Conservation (phyloP, 176 grass and related monocot genomes). For the Cenchrus purpureus region DNA sequence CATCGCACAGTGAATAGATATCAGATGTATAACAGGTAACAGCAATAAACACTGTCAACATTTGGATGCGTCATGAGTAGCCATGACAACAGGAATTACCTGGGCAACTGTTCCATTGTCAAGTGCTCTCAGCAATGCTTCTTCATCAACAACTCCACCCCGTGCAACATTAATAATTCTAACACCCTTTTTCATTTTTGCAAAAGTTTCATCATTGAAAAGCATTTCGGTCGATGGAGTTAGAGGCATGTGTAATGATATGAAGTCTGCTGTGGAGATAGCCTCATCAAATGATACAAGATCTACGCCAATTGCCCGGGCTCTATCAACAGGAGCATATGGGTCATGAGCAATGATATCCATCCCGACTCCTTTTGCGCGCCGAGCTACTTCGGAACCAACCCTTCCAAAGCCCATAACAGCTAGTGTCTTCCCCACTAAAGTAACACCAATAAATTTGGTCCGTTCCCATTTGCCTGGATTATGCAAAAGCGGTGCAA, state of each 20-base stretch:
- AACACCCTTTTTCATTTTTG: constrained; percentile 74
- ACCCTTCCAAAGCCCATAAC: constrained; percentile 96
- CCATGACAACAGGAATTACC: constrained; percentile 38
- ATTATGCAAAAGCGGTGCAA: neutral
- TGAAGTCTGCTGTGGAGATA: constrained; percentile 79
- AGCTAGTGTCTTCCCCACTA: constrained; percentile 85
- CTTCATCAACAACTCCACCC: constrained; percentile 94
- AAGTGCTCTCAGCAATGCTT: constrained; percentile 80
- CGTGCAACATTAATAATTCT: constrained; percentile 92
- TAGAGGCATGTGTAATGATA: constrained; percentile 92
- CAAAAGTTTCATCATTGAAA: constrained; percentile 84
- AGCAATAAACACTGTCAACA: neutral
- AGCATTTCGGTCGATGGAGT: constrained; percentile 75
- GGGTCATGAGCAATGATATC: constrained; percentile 81
- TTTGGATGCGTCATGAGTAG: neutral
- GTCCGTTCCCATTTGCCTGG: constrained; percentile 87
- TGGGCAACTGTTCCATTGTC: constrained; percentile 80
- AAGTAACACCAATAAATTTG: constrained; percentile 82
- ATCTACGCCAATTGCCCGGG: constrained; percentile 78
- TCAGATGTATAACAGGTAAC: neutral
- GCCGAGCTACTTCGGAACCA: constrained; percentile 86
- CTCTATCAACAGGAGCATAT: constrained; percentile 81
- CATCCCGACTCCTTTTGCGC: constrained; percentile 83
- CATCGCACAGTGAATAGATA: neutral
- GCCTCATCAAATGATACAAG: constrained; percentile 90